Conservation (phyloP, 495 filamentous ascomycete species). For the Baudoinia panamericana region DNA sequence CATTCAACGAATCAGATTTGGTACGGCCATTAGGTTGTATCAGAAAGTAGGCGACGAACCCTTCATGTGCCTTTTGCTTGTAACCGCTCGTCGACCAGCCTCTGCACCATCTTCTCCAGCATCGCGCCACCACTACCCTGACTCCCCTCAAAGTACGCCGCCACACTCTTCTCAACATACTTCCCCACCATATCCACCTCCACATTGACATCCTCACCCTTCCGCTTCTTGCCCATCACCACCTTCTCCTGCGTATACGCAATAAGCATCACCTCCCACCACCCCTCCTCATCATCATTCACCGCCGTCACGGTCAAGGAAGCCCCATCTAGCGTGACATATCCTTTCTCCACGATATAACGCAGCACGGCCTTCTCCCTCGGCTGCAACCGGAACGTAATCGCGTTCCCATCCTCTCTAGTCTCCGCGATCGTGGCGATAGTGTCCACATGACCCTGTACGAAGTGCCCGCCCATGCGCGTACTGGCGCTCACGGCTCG, state of each 20-base stretch:
- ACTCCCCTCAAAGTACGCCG: slow-evolving; percentile 47
- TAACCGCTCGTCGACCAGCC: slow-evolving; percentile 62
- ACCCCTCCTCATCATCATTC: slow-evolving; percentile 47
- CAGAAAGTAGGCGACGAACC: too few species aligned
- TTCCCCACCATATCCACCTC: slow-evolving; percentile 98
- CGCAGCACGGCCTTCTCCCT: slow-evolving; percentile 50
- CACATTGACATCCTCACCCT: slow-evolving; percentile 83
- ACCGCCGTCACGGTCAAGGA: slow-evolving; percentile 86
- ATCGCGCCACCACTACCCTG: slow-evolving; percentile 46
- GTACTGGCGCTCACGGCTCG: slow-evolving; percentile 77
- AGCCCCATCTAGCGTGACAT: slow-evolving; percentile 88
- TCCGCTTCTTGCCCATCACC: slow-evolving; percentile 65
- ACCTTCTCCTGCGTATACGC: slow-evolving; percentile 94
- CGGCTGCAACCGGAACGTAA: slow-evolving; percentile 73
- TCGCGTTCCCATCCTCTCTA: slow-evolving; percentile 69
- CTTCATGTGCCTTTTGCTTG: too few species aligned
- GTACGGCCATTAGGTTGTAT: too few species aligned
- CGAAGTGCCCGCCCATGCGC: slow-evolving; percentile 79
- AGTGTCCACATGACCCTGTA: slow-evolving; percentile 92
- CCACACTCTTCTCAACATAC: slow-evolving; percentile 92
- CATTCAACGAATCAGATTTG: too few species aligned
- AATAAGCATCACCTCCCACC: slow-evolving; percentile 98
- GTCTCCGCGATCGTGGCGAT: slow-evolving; percentile 56
- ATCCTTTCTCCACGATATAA: slow-evolving; percentile 94
- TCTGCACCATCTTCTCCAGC: slow-evolving; percentile 72